Evolutionary conservation across 352 stramenopile genomes (phyloP), one percentile per base, ranked within the genome.

Genomic region (Salisapilia sapeloensis): DNA sequence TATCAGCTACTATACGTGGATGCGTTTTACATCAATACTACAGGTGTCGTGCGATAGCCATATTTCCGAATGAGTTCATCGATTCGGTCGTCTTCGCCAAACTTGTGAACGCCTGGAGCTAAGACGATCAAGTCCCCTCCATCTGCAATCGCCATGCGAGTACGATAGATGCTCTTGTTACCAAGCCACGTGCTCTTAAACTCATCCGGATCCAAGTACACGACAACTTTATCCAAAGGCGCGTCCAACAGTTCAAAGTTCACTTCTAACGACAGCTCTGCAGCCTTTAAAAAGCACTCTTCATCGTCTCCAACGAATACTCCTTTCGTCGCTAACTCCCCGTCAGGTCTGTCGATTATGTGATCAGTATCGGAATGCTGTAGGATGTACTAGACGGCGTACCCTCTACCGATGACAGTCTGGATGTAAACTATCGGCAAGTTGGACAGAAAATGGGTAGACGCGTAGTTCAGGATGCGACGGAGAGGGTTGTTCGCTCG

Each of bases 141-240:
- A 38, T 98, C 89, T 4, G 81, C 91, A 43, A 98, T 97, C 13
- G 85, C 86, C 93, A 98, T 97, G 26, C 93, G 65, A 30, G 93
- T 98, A 29, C 93, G 61, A 47, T 98, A 98, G 44, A 98, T 97
- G 21, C 82, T 82, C 53, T 98, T 98, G 64, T 98, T 98, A 6
- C 91, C 93, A 10, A 98, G 55, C 93, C 93, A 98, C 8, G 92
- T 98, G 5, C 92, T 97, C 51, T 97, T 93, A 66, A 97, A 98
- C 50, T 98, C 91, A 16, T 96, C 55, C 14, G 76, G 66, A 38
- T 98, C 92, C 27, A 98, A 46, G 46, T 94, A 96, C n/a, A 96
- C 92, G 1, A 98, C 90, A 13, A 97, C 72, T 44, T 95, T 97
- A 29, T 85, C 65, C 3, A 96, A 55, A 7, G 87, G 64, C 9